Evolutionary conservation across 176 grass and related monocot genomes (phyloP).

Genomic region (Hordeum vulgare): MorexV3_pseudomolecules_assembly NC_058518.1:494332453-494332952

Average conservation of each 20-base stretch:
- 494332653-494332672: not conserved
- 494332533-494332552: constrained; percentile 41
- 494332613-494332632: not conserved
- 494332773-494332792: constrained; percentile 35
- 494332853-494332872: constrained; percentile 76
- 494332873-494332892: constrained; percentile 67
- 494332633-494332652: not conserved
- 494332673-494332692: constrained; percentile 28
- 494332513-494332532: constrained; percentile 23
- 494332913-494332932: constrained; percentile 71
- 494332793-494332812: constrained; percentile 33
- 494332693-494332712: constrained; percentile 40
- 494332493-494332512: constrained; percentile 62
- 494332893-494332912: constrained; percentile 59
- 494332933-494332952: not conserved
- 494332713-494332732: constrained; percentile 34
- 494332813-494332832: constrained; percentile 11
- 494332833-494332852: constrained; percentile 49
- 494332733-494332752: constrained; percentile 31
- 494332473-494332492: constrained; percentile 7
- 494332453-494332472: constrained; percentile 14
- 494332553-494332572: constrained; percentile 45
- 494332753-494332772: constrained; percentile 34
- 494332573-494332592: constrained; percentile 37
- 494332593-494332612: constrained; percentile 25